Evolutionary conservation across 495 filamentous ascomycete genomes (phyloP).

Genomic region (Xylaria venustula): DNA sequence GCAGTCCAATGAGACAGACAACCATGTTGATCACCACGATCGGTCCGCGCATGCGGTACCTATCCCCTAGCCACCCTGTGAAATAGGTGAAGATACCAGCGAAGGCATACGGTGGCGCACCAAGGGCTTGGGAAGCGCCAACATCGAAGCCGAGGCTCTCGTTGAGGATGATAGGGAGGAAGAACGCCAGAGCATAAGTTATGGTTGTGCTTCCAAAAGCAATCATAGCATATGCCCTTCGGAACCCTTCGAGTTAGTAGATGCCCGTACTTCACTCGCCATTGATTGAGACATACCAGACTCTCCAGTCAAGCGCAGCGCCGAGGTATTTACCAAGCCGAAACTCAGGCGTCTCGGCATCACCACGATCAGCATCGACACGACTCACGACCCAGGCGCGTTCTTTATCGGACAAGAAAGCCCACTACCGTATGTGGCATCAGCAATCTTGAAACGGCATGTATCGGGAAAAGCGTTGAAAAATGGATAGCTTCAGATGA

Average conservation of each 20-base stretch:
- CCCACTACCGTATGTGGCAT: slow-evolving; percentile 30
- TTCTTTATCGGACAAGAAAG: slow-evolving; percentile 50
- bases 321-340: slow-evolving; percentile 45
- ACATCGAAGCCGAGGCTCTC: slow-evolving; percentile 55
- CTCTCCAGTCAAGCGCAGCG: slow-evolving; percentile 50
- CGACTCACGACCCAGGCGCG: slow-evolving; percentile 52
- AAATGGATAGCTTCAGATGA: not conserved
- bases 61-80: slow-evolving; percentile 53
- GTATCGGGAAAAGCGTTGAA: not conserved
- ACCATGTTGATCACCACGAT: slow-evolving; percentile 53
- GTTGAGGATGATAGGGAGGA: slow-evolving; percentile 61
- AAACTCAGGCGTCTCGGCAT: slow-evolving; percentile 51
- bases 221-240: slow-evolving; percentile 49
- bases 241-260: not conserved
- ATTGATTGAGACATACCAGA: slow-evolving; percentile 46
- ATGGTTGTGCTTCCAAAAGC: slow-evolving; percentile 56
- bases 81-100: slow-evolving; percentile 57
- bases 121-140: slow-evolving; percentile 55
- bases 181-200: slow-evolving; percentile 62
- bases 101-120: slow-evolving; percentile 59
- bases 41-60: slow-evolving; percentile 52
- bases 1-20: slow-evolving; percentile 39
- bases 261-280: slow-evolving; percentile 32
- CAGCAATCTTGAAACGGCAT: not conserved
- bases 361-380: slow-evolving; percentile 55